Conservation (phyloP, 345 rosid genomes). For the Eucalyptus erythrocorys region DNA sequence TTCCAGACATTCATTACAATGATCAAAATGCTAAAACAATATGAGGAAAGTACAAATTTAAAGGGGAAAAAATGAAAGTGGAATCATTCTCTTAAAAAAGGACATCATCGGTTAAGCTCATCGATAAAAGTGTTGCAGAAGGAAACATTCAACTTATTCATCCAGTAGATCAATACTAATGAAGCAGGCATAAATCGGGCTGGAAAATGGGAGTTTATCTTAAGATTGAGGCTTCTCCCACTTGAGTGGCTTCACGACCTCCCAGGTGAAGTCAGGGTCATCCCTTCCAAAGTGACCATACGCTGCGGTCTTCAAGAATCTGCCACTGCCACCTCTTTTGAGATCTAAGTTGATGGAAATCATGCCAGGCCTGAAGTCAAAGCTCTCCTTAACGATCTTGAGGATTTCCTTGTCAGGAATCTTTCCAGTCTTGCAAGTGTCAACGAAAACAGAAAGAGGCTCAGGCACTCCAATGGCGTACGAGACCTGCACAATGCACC, state of each 20-base stretch:
- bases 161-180: background rate
- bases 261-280: slow-evolving; percentile 77
- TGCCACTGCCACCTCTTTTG: slow-evolving; percentile 64
- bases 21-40: background rate
- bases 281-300: slow-evolving; percentile 82
- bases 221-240: slow-evolving; percentile 51
- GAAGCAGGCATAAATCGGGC: background rate
- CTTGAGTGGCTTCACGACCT: slow-evolving; percentile 68
- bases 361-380: slow-evolving; percentile 90
- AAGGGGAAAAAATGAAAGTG: background rate
- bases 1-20: background rate
- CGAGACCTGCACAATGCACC: slow-evolving; percentile 64
- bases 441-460: slow-evolving; percentile 62
- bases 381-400: slow-evolving; percentile 69
- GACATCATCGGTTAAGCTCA: background rate
- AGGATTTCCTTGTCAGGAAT: slow-evolving; percentile 81
- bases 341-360: slow-evolving; percentile 68
- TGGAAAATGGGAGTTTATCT: background rate
- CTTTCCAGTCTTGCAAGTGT: slow-evolving; percentile 58
- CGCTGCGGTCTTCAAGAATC: slow-evolving; percentile 81
- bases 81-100: background rate
- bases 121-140: background rate
- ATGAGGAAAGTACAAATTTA: background rate
- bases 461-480: slow-evolving; percentile 71
- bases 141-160: background rate